Evolutionary conservation across 305 asterid species (phyloP), one percentile per base, ranked within the genome.

Genomic region (Fraxinus sp.): DNA sequence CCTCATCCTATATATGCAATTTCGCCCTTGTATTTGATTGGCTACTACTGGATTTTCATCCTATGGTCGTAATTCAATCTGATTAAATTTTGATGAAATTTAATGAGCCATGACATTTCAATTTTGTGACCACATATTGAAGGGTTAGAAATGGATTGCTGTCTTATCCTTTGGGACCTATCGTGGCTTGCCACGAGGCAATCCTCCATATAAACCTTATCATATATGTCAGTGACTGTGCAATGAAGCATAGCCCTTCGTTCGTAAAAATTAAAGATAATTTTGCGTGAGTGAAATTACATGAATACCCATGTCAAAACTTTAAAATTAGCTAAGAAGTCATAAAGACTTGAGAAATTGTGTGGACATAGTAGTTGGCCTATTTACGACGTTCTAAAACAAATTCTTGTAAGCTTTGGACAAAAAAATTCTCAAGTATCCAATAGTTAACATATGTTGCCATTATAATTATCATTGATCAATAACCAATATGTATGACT

Each of bases 91-190:
- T 6, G 81, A 70, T 5, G 24, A 59, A n/a, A 20, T 1, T 33
- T 74, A 79, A 3, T 0, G 22, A 2, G 49, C 52, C 22, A 55
- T 77, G 80, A 28, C 74, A 44, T 57, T 85, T 76, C 72, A 24
- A 18, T 66, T 84, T 81, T 20, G 2, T 80, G 87, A 20, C 89
- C 88, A 86, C 91, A 86, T 20, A 78, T 59, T 64, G 20, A 28
- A n/a, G 71, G 22, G 2, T 0, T 22, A 7, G 33, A 24, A 7
- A 24, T 70, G 86, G 86, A 80, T 81, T 35, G 55, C 35, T 35
- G 86, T 80, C 88, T 84, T 86, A 88, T 88, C 88, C 49, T 8
- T 82, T 1, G 62, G 81, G 78, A 59, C 76, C 85, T 80, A 24
- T 33, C 18, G 5, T 26, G 20, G 32, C 0, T 75, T 37, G 88